Conservation (phyloP, 176 grass and related monocot genomes). For the sorghum (Sorghum bicolor) region DNA sequence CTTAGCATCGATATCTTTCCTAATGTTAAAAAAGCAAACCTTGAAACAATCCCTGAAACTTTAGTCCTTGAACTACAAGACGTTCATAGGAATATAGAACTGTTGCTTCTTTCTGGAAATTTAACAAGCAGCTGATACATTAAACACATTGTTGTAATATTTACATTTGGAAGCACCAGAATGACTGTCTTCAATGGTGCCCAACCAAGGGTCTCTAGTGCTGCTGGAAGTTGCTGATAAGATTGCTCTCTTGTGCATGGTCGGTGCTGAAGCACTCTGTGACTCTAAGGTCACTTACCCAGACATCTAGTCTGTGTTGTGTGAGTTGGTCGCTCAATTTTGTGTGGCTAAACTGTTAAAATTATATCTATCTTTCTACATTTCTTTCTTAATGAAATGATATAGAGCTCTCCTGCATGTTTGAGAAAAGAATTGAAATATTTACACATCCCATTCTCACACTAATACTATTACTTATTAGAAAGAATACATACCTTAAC, state of each 20-base stretch:
- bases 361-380: neutral
- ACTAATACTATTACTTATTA: neutral
- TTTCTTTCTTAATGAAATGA: neutral
- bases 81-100: conserved; percentile 7
- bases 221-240: too few relatives aligned
- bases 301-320: neutral
- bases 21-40: conserved; percentile 32
- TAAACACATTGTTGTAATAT: conserved; percentile 19
- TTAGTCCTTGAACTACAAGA: neutral
- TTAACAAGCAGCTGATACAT: neutral
- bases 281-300: too few relatives aligned
- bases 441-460: conserved; percentile 16
- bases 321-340: neutral
- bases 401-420: neutral
- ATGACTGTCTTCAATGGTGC: neutral
- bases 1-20: neutral
- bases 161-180: neutral
- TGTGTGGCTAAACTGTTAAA: neutral
- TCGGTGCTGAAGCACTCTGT: too few relatives aligned
- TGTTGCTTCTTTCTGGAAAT: neutral
- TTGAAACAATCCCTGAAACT: neutral
- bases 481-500: conserved; percentile 72
- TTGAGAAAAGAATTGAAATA: neutral
- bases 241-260: too few relatives aligned
- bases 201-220: neutral